Base-by-base conservation (phyloP, 2,329 filamentous ascomycete genomes). In the Dactylellina parvicollis region DNA sequence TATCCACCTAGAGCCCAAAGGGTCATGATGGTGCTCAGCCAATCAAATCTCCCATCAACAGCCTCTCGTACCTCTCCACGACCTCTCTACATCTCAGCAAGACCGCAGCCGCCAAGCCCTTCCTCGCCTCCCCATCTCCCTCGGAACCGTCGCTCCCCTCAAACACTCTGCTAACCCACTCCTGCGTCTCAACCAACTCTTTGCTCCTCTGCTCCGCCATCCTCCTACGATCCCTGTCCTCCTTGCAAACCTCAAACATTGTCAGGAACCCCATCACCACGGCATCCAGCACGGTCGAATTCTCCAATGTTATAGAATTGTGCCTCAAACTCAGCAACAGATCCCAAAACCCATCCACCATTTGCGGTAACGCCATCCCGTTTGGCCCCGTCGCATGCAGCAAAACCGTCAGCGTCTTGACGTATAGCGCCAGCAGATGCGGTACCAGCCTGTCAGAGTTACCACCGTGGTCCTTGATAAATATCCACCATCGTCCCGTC, bases 401-500 rank as follows among this genome's bases (percentile, higher is more conserved):
- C 32, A 96, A 83, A 5, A 99, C 83, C 0, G 90, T 90, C 0
- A 98, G 84, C 0, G 95, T 99, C 80, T 96, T 93, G 32, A 98
- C 83, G 80, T 92, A 95, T 7, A 92, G 86, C 0, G 89, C 85
- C 0, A 98, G 86, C 4, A 97, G 84, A 70, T 90, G 86, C 0
- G 92, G 89, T 42, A 61, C 30, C 47, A 73, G 54, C 18, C 46
- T 92, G 87, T 55, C 92, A 86, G 74, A 92, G 85, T 54, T 59
- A 79, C 78, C 78, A 79, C 84, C 83, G 30, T 81, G 81, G 18
- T 83, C 88, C 75, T 85, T 85, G 30, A 85, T 78, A 75, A 86
- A 83, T 1, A 90, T 84, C 79, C 90, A 90, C 81, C 95, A 96
- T 42, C 92, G 89, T 0, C 90, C 90, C 0, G 90, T 90, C 8